Percentiles rank a stretch among this genome's conserved stretches.
Evolutionary conservation across 2,329 filamentous ascomycete genomes (phyloP).

Genomic region (Aureobasidium sp.): DNA sequence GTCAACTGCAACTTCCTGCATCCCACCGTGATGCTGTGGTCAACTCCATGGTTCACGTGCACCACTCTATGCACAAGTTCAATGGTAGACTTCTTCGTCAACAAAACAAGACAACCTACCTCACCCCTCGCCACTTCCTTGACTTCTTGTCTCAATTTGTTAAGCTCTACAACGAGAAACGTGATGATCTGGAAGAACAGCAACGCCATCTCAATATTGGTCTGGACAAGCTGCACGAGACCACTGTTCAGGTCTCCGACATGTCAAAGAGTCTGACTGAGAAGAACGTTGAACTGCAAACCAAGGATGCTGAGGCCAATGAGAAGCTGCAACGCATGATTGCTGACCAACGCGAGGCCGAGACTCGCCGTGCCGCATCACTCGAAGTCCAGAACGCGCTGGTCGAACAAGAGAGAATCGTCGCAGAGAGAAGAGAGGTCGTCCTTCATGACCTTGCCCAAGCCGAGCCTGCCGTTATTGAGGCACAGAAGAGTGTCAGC

Average conservation of each 20-base stretch:
- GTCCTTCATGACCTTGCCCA: conserved; percentile 81
- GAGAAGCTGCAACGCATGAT: conserved; percentile 98
- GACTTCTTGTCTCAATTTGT: conserved; percentile 98
- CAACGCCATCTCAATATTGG: conserved; percentile 97
- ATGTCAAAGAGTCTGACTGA: conserved; percentile 81
- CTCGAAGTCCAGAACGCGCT: conserved; percentile 81
- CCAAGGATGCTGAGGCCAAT: conserved; percentile 90
- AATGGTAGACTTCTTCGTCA: conserved; percentile 83
- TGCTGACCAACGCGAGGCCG: conserved; percentile 87
- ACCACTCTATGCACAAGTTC: conserved; percentile 87
- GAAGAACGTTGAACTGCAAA: conserved; percentile 88
- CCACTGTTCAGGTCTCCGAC: conserved; percentile 93
- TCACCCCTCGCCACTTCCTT: conserved; percentile 93
- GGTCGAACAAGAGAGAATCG: conserved; percentile 82
- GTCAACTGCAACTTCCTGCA: conserved; percentile 73
- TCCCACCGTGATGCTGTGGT: conserved; percentile 86
- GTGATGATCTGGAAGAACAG: conserved; percentile 96
- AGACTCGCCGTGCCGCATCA: conserved; percentile 80
- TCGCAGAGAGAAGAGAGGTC: conserved; percentile 72
- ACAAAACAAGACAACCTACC: conserved; percentile 83
- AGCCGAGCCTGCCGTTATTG: conserved; percentile 85
- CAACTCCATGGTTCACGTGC: conserved; percentile 98
- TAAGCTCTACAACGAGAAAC: conserved; percentile 94
- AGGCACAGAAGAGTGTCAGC: conserved; percentile 91
- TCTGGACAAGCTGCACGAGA: conserved; percentile 93